A percentile compares a stretch with the other conserved stretches of the same genome.
Evolutionary conservation across 2,329 filamentous ascomycete species (phyloP).

Genomic region (Apiospora aurea): DNA sequence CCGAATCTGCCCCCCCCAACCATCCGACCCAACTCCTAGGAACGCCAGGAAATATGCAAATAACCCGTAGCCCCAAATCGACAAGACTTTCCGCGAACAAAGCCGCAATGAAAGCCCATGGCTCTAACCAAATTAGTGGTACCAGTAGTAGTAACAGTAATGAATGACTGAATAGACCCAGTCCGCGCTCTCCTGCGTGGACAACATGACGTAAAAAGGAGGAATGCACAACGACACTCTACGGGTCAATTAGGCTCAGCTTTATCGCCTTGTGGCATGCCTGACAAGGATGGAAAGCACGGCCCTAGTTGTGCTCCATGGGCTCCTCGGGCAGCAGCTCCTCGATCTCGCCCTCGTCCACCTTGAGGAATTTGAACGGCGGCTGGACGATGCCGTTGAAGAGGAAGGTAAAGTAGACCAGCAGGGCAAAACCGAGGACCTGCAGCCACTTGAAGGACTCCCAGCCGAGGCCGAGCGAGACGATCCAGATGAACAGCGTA

Average conservation of each 20-base stretch:
- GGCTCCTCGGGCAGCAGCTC: conserved; percentile 82
- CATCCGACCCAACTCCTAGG: not conserved
- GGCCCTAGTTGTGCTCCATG: conserved; percentile 68
- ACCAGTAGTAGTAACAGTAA: not conserved
- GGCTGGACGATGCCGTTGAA: conserved; percentile 95
- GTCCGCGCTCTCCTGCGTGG: not conserved
- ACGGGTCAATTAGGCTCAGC: not conserved
- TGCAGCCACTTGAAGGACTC: conserved; percentile 98
- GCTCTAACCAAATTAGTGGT: not conserved
- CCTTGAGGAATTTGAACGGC: conserved; percentile 73
- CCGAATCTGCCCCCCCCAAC: not conserved
- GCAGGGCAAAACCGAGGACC: conserved; percentile 82
- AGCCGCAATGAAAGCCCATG: not conserved
- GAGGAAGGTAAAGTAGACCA: conserved; percentile 96
- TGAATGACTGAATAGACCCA: not conserved
- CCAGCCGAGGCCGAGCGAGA: conserved; percentile 92
- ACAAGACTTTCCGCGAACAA: not conserved
- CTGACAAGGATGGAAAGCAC: not conserved
- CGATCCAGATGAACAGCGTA: conserved; percentile 97
- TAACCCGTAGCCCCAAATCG: not conserved
- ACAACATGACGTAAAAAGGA: not conserved
- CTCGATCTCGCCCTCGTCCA: conserved; percentile 58
- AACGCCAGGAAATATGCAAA: not conserved
- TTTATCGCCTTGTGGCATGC: not conserved
- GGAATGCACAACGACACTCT: not conserved